These are phyloP conservation scores for Melastoma malabathricum DNA, from an alignment of 345 rosid species.

Conservation along the genomic window DNA sequence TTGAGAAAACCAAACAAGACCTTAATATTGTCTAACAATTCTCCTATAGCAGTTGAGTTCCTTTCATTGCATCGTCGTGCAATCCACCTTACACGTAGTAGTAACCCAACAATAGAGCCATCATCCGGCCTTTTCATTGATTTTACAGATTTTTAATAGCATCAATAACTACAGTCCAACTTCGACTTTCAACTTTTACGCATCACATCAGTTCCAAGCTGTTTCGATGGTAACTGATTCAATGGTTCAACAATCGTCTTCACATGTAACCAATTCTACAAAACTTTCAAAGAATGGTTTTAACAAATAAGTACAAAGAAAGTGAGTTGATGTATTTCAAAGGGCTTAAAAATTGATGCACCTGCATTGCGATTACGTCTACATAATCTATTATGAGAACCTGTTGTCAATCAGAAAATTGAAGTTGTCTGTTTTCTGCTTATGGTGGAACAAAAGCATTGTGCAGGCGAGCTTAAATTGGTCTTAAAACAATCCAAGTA, in stretches of 20 bases:
- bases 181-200: constrained; percentile 14
- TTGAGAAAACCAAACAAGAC: too few relatives aligned
- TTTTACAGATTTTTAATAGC: too few relatives aligned
- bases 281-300: constrained; percentile 9
- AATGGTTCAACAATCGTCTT: constrained; percentile 48
- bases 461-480: not conserved
- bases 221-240: constrained; percentile 60
- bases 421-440: too few relatives aligned
- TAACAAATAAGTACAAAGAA: not conserved
- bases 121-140: too few relatives aligned
- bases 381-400: constrained; percentile 87
- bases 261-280: constrained; percentile 75
- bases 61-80: too few relatives aligned
- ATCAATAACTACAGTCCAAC: too few relatives aligned
- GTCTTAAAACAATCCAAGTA: not conserved
- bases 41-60: too few relatives aligned
- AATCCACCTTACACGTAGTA: too few relatives aligned
- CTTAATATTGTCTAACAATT: too few relatives aligned
- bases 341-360: constrained; percentile 11
- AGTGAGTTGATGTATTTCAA: not conserved
- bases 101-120: too few relatives aligned
- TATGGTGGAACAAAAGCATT: not conserved
- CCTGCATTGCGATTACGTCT: constrained; percentile 92
- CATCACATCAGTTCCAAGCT: constrained; percentile 78
- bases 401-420: constrained; percentile 25